phyloP scores from a whole-genome alignment of 2,329 filamentous ascomycete genomes.

The Microcyclosporella mali region DNA sequence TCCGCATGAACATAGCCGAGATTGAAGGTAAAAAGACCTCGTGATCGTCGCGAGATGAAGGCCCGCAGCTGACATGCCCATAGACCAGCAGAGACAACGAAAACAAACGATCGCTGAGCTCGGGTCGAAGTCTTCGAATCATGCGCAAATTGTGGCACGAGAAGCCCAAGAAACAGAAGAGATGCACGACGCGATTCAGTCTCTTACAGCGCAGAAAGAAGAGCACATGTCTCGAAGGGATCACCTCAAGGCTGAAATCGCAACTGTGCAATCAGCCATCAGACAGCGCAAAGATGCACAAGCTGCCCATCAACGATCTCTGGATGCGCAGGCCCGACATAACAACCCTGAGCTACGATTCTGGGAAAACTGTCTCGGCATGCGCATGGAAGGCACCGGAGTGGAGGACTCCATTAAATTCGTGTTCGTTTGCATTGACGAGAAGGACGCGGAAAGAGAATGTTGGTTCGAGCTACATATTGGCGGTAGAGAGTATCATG shows the following conservation, averaged over 20 bases:
- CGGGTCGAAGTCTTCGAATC: constrained; percentile 61
- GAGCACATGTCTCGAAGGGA: constrained; percentile 51
- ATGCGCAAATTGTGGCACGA: constrained; percentile 68
- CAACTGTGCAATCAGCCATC: constrained; percentile 63
- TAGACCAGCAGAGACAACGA: constrained; percentile 88
- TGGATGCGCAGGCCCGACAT: constrained; percentile 77
- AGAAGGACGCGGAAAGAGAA: constrained; percentile 80
- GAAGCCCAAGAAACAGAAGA: constrained; percentile 67
- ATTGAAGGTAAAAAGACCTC: constrained; percentile 62
- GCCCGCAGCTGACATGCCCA: constrained; percentile 9
- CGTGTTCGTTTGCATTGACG: constrained; percentile 78
- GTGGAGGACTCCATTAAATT: constrained; percentile 78
- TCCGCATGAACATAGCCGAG: constrained; percentile 83
- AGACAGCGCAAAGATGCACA: constrained; percentile 65
- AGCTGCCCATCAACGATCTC: constrained; percentile 62
- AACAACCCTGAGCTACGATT: constrained; percentile 93
- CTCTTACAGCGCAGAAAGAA: constrained; percentile 51
- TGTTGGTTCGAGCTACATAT: constrained; percentile 91
- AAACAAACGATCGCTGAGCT: constrained; percentile 81
- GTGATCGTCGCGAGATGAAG: neutral
- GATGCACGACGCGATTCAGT: constrained; percentile 55
- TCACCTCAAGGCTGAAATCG: constrained; percentile 51
- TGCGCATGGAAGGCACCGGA: constrained; percentile 77
- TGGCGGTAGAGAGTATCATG: constrained; percentile 73
- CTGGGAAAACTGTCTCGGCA: constrained; percentile 85